Evolutionary conservation across 164 flowering plant species (phyloP), one percentile per base, ranked within the genome.

Genomic region (Liriodendron chinense): DNA sequence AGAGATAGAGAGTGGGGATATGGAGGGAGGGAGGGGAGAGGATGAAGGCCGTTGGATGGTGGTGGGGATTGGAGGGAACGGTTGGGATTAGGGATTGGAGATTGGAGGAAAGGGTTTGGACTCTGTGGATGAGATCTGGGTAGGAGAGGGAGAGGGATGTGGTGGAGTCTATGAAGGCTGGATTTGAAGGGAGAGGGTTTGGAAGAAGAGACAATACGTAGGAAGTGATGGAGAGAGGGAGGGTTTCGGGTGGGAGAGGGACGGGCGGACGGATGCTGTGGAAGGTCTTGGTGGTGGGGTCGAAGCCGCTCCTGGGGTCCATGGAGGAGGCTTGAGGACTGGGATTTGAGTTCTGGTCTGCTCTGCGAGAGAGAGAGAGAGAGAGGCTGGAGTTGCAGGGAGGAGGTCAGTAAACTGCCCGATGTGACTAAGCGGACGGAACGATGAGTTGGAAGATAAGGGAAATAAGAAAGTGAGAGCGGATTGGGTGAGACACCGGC

Each of bases 1-100:
- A 48, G 80, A 88, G 75, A 81, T 87, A 89, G 23, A 92, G 77
- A 24, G 88, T 76, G 0, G 92, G 90, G 72, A 89, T 69, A 47
- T 77, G 73, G 26, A 82, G 48, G 0, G 86, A 81, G 34, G 81
- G 34, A 1, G 91, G 88, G 21, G 84, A 80, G 53, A 92, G 81
- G 7, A 91, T 74, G 76, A 85, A 86, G 5, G 90, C 93, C 10
- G 77, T 72, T 82, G 61, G 77, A 34, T 34, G 43, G 64, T 87
- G 77, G 25, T 78, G 62, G 34, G 69, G 43, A 6, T 3, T 22
- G 73, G 62, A 22, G 48, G 18, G 62, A 8, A 61, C 56, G 18
- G 25, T 18, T 8, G 71, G 71, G 68, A 56, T 47, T 4, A 1
- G 49, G 56, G 26, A 0, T 2, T 70, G 78, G 28, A 90, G 85